Conservation (phyloP, 495 filamentous ascomycete species). For the Talaromyces proteolyticus region DNA sequence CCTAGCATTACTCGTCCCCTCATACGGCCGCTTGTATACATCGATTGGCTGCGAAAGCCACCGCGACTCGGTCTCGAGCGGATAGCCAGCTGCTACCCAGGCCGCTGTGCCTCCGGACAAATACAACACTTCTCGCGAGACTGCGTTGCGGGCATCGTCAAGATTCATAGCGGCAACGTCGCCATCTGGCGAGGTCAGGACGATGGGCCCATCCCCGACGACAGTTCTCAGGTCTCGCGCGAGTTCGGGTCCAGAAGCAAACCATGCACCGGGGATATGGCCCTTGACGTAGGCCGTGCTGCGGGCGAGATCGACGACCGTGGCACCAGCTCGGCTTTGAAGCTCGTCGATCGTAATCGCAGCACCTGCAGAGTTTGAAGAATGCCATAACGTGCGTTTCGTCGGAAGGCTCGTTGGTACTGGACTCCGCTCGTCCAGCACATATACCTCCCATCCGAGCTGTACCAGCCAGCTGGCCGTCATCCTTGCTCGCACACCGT, state of each 20-base stretch:
- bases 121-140: conserved; percentile 10
- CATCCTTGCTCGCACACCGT: conserved; percentile 19
- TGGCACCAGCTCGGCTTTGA: conserved; percentile 4
- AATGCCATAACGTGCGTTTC: background rate
- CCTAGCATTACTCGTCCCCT: conserved; percentile 19
- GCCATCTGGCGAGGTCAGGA: conserved; percentile 25
- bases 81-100: conserved; percentile 13
- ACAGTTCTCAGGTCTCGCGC: conserved; percentile 10
- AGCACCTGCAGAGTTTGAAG: background rate
- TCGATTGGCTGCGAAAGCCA: conserved; percentile 20
- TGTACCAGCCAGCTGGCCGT: conserved; percentile 20
- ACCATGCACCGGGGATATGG: conserved; percentile 20
- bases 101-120: conserved; percentile 15
- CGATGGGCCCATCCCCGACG: conserved; percentile 9
- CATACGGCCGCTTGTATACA: conserved; percentile 21
- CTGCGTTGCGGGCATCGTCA: conserved; percentile 1
- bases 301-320: conserved; percentile 19
- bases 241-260: conserved; percentile 19
- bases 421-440: conserved; percentile 5
- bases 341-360: conserved; percentile 10
- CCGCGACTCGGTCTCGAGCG: conserved; percentile 14
- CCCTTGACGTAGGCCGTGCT: conserved; percentile 18
- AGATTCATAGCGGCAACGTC: conserved; percentile 33
- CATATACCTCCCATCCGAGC: conserved; percentile 21
- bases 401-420: conserved; percentile 3